A percentile compares a stretch with the other conserved stretches of the same genome.
phyloP scores from a whole-genome alignment of 345 rosid species.

The Pistacia integerrima region DNA sequence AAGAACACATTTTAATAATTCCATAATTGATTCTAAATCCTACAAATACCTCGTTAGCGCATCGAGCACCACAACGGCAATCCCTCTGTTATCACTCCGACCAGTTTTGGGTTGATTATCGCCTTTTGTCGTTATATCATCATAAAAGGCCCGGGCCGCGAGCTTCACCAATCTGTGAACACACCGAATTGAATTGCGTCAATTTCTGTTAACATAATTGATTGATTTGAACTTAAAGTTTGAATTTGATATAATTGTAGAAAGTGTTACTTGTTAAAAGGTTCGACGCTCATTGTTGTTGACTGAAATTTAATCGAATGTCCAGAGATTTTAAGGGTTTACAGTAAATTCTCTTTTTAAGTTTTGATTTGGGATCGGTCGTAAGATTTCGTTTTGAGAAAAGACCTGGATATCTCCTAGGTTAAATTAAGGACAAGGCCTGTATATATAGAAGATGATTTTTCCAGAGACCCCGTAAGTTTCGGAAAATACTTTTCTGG shows the following conservation, averaged over 20 bases:
- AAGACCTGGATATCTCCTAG: not conserved
- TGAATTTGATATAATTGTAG: not conserved
- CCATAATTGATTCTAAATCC: not conserved
- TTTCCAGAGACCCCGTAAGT: not conserved
- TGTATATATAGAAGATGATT: not conserved
- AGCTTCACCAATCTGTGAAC: slow-evolving; percentile 69
- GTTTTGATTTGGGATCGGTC: not conserved
- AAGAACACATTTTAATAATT: not conserved
- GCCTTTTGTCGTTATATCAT: slow-evolving; percentile 67
- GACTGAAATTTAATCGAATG: not conserved
- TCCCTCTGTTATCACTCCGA: slow-evolving; percentile 72
- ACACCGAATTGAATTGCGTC: not conserved
- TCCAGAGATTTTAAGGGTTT: not conserved
- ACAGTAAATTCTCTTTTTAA: not conserved
- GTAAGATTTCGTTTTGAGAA: not conserved
- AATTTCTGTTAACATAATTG: not conserved
- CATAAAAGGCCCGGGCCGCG: slow-evolving; percentile 80
- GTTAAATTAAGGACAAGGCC: too few species aligned
- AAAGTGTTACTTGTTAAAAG: slow-evolving; percentile 46
- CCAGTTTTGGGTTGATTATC: slow-evolving; percentile 79
- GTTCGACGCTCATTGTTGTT: slow-evolving; percentile 43
- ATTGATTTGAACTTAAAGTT: too few species aligned
- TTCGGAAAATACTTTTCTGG: not conserved
- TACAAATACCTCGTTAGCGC: slow-evolving; percentile 60
- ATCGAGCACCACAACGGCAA: slow-evolving; percentile 82